Base-by-base conservation (phyloP, 345 rosid species). In the Viola odorata region DNA sequence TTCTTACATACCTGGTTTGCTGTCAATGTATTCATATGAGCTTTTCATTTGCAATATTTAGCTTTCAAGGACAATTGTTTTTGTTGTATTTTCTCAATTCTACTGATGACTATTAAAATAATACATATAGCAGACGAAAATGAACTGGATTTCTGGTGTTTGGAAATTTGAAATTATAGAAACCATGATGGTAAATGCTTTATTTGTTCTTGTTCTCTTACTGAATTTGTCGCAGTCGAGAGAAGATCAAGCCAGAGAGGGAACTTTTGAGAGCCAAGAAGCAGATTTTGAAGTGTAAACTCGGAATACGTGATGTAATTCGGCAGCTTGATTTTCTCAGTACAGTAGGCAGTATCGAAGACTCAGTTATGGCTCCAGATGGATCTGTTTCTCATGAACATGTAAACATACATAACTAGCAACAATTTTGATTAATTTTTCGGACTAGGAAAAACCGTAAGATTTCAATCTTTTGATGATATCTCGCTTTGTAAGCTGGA, bases 331-430 rank as follows among this genome's bases (percentile, higher is more conserved):
- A 91, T 77, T 63, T 72, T 53, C 91, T 95, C 61, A 88, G 97
- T 71, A 79, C 85, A 3, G 89, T 81, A 39, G 96, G 99, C 60
- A 72, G 91, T 15, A 95, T 95, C 42, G 95, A 86, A 69, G 91
- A 80, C 66, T 74, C 90, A 13, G 89, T 78, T 58, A 91, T 91
- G 62, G 96, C 96, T 69, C 80, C 95, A 23, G 97, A 95, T 82
- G 99, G 99, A 52, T 88, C 96, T 63, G 85, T 91, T 68, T 82
- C 90, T 73, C 96, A 91, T 78, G 97, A 91, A 78, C 85, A 88
- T 77, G 99, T 95, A 82, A 80, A 57, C 36, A 53, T 57, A 53
- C 45, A 37, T 42, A 45, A 57, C 36, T 32, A 39, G 17, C 44
- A 50, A 50, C 37, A n/a, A 7, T 57, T 56, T n/a, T 41, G 39